phyloP scores from a whole-genome alignment of 352 stramenopile species.

The Phytophthora aleatoria region DNA sequence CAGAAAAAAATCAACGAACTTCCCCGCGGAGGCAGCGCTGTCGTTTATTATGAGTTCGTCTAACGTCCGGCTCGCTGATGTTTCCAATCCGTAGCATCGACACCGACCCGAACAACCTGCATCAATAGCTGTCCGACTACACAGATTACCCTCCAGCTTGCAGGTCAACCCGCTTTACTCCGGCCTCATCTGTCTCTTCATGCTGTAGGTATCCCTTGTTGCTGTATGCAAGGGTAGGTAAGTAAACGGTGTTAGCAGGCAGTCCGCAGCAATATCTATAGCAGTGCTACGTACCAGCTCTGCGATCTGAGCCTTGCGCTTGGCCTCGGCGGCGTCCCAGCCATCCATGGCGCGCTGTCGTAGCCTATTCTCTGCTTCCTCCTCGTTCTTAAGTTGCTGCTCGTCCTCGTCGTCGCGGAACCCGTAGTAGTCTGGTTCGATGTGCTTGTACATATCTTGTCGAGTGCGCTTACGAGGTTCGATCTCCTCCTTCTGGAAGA shows the following conservation, averaged over 20 bases:
- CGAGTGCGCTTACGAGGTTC: conserved; percentile 60
- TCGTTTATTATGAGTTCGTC: conserved; percentile 1
- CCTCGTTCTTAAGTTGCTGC: conserved; percentile 55
- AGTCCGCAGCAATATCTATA: neutral
- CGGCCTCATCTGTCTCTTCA: conserved; percentile 8
- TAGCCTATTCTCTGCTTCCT: conserved; percentile 46
- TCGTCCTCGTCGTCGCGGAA: conserved; percentile 72
- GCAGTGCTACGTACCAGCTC: conserved; percentile 35
- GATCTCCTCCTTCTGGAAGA: conserved; percentile 89
- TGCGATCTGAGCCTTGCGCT: conserved; percentile 44
- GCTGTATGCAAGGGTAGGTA: neutral
- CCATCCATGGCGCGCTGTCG: conserved; percentile 54
- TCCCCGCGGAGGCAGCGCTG: conserved; percentile 9
- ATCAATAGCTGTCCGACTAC: neutral
- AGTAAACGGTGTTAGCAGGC: conserved; percentile 9
- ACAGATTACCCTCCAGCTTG: conserved; percentile 3
- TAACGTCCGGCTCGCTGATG: neutral
- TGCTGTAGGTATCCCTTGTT: conserved; percentile 15
- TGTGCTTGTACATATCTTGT: conserved; percentile 91
- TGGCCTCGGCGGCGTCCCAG: conserved; percentile 57
- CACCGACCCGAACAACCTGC: no score
- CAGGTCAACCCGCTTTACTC: neutral
- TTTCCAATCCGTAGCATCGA: no score
- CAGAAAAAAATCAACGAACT: conserved; percentile 31
- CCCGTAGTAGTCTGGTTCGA: conserved; percentile 89